A percentile compares a stretch with the other conserved stretches of the same genome.
phyloP scores from a whole-genome alignment of 2,329 filamentous ascomycete genomes.

The Penicillium fuscoglaucum region DNA sequence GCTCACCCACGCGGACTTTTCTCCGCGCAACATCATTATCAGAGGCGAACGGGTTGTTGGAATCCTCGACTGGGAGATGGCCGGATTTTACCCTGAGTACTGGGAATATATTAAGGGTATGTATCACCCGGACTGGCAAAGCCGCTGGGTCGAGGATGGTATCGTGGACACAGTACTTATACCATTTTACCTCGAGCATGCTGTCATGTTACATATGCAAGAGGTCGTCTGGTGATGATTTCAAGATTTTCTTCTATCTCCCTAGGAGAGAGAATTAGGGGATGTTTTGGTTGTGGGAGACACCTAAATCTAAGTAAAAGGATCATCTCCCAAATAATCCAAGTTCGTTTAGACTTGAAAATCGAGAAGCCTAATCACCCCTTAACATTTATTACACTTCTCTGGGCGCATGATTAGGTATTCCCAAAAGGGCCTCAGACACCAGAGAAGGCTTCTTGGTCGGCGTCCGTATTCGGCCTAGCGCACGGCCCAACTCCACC shows the following conservation, averaged over 20 bases:
- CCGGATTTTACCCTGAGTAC: background rate
- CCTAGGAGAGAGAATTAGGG: too few species aligned
- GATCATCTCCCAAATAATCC: too few species aligned
- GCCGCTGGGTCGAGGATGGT: background rate
- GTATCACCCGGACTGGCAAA: background rate
- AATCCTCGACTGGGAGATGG: background rate
- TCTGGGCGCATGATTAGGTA: too few species aligned
- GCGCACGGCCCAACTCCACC: too few species aligned
- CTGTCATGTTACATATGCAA: background rate
- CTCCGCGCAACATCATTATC: background rate
- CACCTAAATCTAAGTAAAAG: too few species aligned
- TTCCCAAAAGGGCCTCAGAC: too few species aligned
- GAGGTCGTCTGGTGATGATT: background rate
- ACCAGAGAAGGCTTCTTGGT: too few species aligned
- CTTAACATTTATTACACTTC: too few species aligned
- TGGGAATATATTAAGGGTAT: background rate
- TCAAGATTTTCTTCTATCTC: background rate
- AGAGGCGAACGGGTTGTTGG: background rate
- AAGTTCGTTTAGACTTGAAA: too few species aligned
- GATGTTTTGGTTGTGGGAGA: too few species aligned
- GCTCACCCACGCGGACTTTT: background rate
- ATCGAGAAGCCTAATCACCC: too few species aligned
- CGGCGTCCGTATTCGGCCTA: too few species aligned
- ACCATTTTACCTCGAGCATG: background rate
- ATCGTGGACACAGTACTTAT: background rate